A percentile compares a stretch with the other conserved stretches of the same genome.
These are phyloP conservation scores for Boehmeria nivea DNA, from an alignment of 306 rosid genomes.

Conservation along the genomic window DNA sequence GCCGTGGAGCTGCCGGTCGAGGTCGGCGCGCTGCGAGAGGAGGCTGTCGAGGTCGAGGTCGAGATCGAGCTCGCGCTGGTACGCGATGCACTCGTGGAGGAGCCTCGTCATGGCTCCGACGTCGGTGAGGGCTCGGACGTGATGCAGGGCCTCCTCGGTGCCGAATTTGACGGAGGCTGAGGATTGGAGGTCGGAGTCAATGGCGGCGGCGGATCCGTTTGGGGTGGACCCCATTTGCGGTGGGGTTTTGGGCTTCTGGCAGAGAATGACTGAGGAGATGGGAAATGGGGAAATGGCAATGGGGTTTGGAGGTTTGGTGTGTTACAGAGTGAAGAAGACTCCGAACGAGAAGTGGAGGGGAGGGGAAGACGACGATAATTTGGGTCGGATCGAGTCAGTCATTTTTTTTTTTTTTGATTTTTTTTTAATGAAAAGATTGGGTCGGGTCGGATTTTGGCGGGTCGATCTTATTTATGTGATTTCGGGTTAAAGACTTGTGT, in stretches of 20 bases:
- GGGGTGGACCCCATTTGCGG: conserved; percentile 40
- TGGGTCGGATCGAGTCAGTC: too few relatives aligned
- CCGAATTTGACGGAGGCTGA: conserved; percentile 41
- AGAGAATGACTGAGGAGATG: background rate
- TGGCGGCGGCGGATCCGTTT: conserved; percentile 23
- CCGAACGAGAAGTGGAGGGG: too few relatives aligned
- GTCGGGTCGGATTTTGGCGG: too few relatives aligned
- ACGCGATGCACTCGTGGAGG: conserved; percentile 57
- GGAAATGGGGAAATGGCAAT: too few relatives aligned
- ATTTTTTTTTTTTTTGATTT: too few relatives aligned
- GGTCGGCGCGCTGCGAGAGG: conserved; percentile 71
- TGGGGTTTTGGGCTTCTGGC: background rate
- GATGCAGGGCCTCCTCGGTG: conserved; percentile 32
- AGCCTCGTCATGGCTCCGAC: conserved; percentile 60
- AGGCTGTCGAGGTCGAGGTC: conserved; percentile 66
- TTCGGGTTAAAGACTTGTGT: too few relatives aligned
- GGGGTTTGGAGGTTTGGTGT: too few relatives aligned
- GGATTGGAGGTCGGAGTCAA: conserved; percentile 18
- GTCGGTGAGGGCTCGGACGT: conserved; percentile 40
- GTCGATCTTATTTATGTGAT: too few relatives aligned
- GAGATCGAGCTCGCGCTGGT: conserved; percentile 51
- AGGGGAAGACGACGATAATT: too few relatives aligned
- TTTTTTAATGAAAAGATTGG: too few relatives aligned
- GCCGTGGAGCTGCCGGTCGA: conserved; percentile 58
- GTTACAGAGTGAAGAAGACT: too few relatives aligned